Conservation (phyloP, 2,329 filamentous ascomycete species). For the Colletotrichum caudatum region DNA sequence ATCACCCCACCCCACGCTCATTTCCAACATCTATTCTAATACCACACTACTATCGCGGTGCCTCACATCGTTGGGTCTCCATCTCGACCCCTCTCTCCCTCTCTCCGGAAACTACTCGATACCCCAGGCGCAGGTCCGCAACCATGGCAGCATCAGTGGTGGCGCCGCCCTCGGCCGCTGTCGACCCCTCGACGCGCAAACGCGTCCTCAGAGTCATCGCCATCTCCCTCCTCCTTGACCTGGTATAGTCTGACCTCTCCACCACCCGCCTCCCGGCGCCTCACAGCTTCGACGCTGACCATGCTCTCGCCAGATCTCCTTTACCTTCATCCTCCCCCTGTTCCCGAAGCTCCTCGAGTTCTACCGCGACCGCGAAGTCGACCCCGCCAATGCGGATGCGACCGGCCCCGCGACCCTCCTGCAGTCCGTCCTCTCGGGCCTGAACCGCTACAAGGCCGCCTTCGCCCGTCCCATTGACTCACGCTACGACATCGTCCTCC, state of each 20-base stretch:
- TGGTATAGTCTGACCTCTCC: conserved; percentile 73
- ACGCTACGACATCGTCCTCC: conserved; percentile 94
- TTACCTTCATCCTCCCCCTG: conserved; percentile 96
- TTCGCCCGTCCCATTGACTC: conserved; percentile 95
- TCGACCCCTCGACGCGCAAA: conserved; percentile 73
- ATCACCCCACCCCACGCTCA: conserved; percentile 3
- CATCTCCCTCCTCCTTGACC: conserved; percentile 86
- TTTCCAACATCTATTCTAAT: neutral
- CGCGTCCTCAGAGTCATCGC: conserved; percentile 89
- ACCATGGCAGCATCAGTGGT: conserved; percentile 33
- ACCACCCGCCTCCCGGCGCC: conserved; percentile 15
- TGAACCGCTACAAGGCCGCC: conserved; percentile 94
- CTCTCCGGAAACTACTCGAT: neutral
- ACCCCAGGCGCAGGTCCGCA: conserved; percentile 31
- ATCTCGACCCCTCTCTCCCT: neutral
- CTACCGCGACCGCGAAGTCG: conserved; percentile 86
- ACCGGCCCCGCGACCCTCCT: conserved; percentile 74
- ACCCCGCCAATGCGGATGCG: conserved; percentile 55
- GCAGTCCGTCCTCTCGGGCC: conserved; percentile 80
- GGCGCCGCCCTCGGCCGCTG: conserved; percentile 46
- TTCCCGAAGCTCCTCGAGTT: conserved; percentile 97
- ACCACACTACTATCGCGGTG: neutral
- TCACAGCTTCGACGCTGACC: conserved; percentile 19
- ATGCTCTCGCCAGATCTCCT: conserved; percentile 78
- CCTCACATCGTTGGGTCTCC: neutral